A percentile compares a stretch with the other conserved stretches of the same genome.
phyloP scores from a whole-genome alignment of 129 eudicot genomes.

The Gnaphalium uliginosum region DNA sequence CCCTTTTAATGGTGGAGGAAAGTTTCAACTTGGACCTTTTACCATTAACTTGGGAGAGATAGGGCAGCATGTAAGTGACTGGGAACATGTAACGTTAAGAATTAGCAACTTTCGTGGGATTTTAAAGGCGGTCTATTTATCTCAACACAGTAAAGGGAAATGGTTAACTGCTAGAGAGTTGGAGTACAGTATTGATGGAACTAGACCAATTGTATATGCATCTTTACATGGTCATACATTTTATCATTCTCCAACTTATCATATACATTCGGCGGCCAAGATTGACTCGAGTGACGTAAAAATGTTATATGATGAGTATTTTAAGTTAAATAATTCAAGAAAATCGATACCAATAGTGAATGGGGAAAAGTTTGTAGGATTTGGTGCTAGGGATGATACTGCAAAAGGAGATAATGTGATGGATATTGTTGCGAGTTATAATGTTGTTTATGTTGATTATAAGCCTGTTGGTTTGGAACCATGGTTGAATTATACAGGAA shows the following conservation, averaged over 20 bases:
- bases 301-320: constrained; percentile 1
- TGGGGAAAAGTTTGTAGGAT: constrained; percentile 19
- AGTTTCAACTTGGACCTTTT: constrained; percentile 36
- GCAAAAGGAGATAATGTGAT: constrained; percentile 26
- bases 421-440: constrained; percentile 29
- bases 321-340: constrained; percentile 16
- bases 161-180: constrained; percentile 37
- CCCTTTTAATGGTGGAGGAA: constrained; percentile 54
- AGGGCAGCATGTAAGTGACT: constrained; percentile 57
- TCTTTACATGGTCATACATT: constrained; percentile 46
- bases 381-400: constrained; percentile 33
- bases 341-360: background rate
- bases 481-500: constrained; percentile 38
- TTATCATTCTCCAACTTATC: constrained; percentile 10
- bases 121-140: constrained; percentile 30
- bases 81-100: constrained; percentile 52
- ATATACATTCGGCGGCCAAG: background rate
- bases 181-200: constrained; percentile 19
- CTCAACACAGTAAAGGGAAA: constrained; percentile 40
- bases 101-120: constrained; percentile 39
- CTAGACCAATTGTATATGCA: constrained; percentile 38
- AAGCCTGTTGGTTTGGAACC: background rate
- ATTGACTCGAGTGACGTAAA: background rate
- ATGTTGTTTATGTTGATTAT: constrained; percentile 22
- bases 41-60: constrained; percentile 27